phyloP scores from a whole-genome alignment of 2,329 filamentous ascomycete species.

The Alternaria rosae region DNA sequence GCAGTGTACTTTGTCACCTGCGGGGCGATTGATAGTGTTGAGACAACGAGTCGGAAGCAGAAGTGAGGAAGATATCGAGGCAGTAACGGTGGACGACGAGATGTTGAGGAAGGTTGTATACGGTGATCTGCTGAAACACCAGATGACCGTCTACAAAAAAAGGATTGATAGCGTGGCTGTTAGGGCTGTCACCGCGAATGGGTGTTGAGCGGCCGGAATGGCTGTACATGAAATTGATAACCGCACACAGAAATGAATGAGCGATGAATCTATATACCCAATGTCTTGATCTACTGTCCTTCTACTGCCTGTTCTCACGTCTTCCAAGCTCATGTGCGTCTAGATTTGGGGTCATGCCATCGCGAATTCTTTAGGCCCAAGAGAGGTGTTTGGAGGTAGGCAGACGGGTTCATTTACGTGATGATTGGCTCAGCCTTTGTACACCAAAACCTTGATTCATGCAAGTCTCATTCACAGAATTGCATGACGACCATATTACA shows the following conservation, averaged over 20 bases:
- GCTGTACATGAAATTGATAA: constrained; percentile 3
- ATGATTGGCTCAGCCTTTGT: neutral
- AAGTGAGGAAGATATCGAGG: constrained; percentile 64
- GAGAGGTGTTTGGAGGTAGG: neutral
- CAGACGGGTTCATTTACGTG: neutral
- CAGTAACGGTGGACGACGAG: constrained; percentile 72
- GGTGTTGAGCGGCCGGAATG: constrained; percentile 1
- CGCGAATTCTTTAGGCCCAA: neutral
- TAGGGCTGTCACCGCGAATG: constrained; percentile 66
- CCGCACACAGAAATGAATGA: constrained; percentile 6
- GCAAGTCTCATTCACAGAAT: neutral
- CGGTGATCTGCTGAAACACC: constrained; percentile 81
- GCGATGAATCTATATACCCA: neutral
- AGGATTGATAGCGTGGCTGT: constrained; percentile 76
- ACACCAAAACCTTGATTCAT: neutral
- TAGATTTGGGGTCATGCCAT: neutral
- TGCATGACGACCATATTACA: neutral
- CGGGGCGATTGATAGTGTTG: constrained; percentile 73
- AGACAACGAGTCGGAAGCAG: constrained; percentile 50
- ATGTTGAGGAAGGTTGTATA: constrained; percentile 75
- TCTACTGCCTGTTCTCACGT: neutral
- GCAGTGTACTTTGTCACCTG: constrained; percentile 70
- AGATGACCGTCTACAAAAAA: constrained; percentile 78
- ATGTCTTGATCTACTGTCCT: neutral
- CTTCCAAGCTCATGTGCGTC: neutral